These are phyloP conservation scores for Takashimella tepidaria DNA, from an alignment of 1,284 basidiomycete species.

Conservation along the genomic window DNA sequence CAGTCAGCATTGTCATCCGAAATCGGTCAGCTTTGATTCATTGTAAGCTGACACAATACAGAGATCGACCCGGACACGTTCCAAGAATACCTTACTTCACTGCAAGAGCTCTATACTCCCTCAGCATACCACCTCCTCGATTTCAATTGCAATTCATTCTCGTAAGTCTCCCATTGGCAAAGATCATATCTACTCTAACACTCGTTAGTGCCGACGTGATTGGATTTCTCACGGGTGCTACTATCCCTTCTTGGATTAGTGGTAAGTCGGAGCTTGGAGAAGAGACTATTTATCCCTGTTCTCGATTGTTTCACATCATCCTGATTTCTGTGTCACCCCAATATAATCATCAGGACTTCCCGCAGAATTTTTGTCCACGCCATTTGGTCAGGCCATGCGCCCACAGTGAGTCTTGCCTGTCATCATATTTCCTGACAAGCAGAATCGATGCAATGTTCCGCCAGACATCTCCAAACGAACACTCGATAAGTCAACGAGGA, in stretches of 20 bases:
- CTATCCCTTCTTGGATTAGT: conserved; percentile 71
- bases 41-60: conserved; percentile 3
- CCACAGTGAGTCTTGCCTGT: conserved; percentile 53
- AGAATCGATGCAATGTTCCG: conserved; percentile 77
- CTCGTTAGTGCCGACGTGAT: conserved; percentile 72
- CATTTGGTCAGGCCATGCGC: conserved; percentile 76
- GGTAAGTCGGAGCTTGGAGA: no score
- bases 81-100: conserved; percentile 68
- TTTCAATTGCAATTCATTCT: conserved; percentile 71
- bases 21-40: neutral
- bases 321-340: neutral
- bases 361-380: conserved; percentile 81
- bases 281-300: no score
- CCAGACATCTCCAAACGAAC: conserved; percentile 49
- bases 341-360: conserved; percentile 61
- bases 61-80: conserved; percentile 77
- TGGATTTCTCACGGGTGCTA: conserved; percentile 73
- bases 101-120: conserved; percentile 73
- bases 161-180: neutral
- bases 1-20: no score
- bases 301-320: neutral
- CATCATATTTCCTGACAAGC: neutral
- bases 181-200: no score
- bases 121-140: conserved; percentile 88
- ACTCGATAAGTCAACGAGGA: conserved; percentile 23